Base-by-base conservation (phyloP, 345 rosid species). In the Aquilaria malaccensis region DNA sequence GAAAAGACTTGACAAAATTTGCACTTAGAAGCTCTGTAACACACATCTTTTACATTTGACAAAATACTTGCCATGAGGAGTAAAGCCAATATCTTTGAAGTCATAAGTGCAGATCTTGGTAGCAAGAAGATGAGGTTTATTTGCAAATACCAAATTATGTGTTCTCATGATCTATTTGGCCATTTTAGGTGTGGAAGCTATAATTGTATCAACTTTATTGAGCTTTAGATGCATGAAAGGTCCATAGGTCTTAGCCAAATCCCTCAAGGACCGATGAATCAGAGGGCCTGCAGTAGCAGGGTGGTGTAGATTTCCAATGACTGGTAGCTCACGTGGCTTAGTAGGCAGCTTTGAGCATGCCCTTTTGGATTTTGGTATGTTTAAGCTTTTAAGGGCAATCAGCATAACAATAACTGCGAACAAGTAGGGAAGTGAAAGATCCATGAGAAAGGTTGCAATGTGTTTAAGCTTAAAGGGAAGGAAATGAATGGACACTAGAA, bases 21-120 rank as follows among this genome's bases (percentile, higher is more conserved):
- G 64, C 10, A 33, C 68, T 62, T 9, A 72, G 70, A 13, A 72
- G 61, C 61, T 50, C 32, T 63, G 62, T 11, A 1, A 52, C 62
- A 4, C 75, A 56, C 32, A 57, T 56, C 51, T 66, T 61, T 43
- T 52, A 61, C 67, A 61, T 61, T 30, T 71, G 64, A 33, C 66
- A 55, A 0, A 22, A 22, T 22, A 22, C 22, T 22, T 22, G 22
- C 22, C 22, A 22, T 22, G 22, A 22, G 22, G 22, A 0, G 22
- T 0, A 22, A 22, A 22, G 22, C 22, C 22, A 22, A 22, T 22
- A 22, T 22, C 22, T 22, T 22, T 22, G 22, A 22, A 22, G 22
- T 22, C 22, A 22, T 22, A 22, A 22, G 22, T 22, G 0, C 22
- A 22, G 22, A 22, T 22, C 22, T 22, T 22, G 22, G 22, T 22